phyloP scores from a whole-genome alignment of 257 asterid genomes.

The Nicotiana paniculata region DNA sequence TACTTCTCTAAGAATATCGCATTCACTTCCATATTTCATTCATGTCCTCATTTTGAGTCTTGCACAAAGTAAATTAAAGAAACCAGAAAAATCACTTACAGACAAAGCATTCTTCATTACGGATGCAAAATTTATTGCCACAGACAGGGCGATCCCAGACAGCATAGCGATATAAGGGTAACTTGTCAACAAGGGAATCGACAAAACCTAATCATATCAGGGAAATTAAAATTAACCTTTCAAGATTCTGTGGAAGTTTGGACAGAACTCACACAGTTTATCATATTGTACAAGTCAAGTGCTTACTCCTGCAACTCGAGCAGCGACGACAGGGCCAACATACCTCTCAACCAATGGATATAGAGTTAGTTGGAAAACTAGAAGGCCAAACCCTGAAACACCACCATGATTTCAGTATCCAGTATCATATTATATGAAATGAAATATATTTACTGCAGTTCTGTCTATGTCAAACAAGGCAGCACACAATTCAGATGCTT shows the following conservation, averaged over 20 bases:
- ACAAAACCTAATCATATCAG: conserved; percentile 32
- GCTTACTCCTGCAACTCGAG: conserved; percentile 76
- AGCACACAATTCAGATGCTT: not conserved
- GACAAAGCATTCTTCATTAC: conserved; percentile 55
- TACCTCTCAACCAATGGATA: conserved; percentile 50
- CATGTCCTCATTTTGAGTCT: not conserved
- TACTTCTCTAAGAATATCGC: not conserved
- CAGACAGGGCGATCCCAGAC: conserved; percentile 43
- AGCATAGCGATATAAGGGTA: conserved; percentile 65
- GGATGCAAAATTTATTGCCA: conserved; percentile 60
- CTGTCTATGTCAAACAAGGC: not conserved
- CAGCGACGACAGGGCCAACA: conserved; percentile 48
- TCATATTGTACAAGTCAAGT: not conserved
- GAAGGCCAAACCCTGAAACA: conserved; percentile 61
- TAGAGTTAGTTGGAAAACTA: conserved; percentile 60
- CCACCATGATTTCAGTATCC: not conserved
- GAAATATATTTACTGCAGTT: not conserved
- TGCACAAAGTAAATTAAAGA: not conserved
- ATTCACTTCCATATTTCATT: not conserved
- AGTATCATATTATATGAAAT: not conserved
- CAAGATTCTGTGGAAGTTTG: not conserved
- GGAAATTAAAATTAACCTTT: not conserved
- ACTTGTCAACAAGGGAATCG: conserved; percentile 57
- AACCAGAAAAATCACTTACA: conserved; percentile 34
- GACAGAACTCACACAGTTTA: not conserved